Base-by-base conservation (phyloP, 2,329 filamentous ascomycete genomes). In the Plenodomus tracheiphilus region DNA sequence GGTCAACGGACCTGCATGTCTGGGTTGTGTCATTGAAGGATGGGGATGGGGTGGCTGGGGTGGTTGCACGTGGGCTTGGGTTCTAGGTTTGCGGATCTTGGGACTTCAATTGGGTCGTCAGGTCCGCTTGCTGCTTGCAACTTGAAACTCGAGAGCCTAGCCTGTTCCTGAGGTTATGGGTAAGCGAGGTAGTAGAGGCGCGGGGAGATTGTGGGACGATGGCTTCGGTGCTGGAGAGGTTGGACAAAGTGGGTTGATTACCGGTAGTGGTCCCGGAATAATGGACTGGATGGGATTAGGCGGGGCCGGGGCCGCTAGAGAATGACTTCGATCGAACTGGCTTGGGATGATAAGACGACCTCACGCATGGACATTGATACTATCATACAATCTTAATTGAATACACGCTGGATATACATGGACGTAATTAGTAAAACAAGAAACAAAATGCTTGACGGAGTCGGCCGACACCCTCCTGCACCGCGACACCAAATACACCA, bases 1-100 rank as follows among this genome's bases (percentile, higher is more conserved):
- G 39, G 42, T 21, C 32, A 39, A 35, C 25, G 38, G 47, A 52
- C 58, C 61, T 58, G 58, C 55, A 53, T 46, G 18, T 41, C 51
- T 52, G 54, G 39, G 44, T 44, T 45, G 41, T 38, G n/a, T 6
- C 22, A 25, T 18, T 25, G 32, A 20, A 39, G 22, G 18, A 43
- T 38, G 39, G 22, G 32, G 25, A 45, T n/a, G n/a, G 18, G 15
- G 22, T 6, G 6, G 28, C 11, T 32, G 28, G 6, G 11, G 28
- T 32, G 6, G 13, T n/a, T 25, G 38, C 51, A 56, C 47, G 53
- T 49, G 48, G 50, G 50, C 46, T 51, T 53, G 43, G 40, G n/a
- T n/a, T n/a, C n/a, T n/a, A n/a, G n/a, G n/a, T n/a, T n/a, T 43
- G 13, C 11, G 17, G 16, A 21, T 15, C 28, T 32, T 32, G 28